phyloP scores from a whole-genome alignment of 495 filamentous ascomycete species.

The Podospora comata region DNA sequence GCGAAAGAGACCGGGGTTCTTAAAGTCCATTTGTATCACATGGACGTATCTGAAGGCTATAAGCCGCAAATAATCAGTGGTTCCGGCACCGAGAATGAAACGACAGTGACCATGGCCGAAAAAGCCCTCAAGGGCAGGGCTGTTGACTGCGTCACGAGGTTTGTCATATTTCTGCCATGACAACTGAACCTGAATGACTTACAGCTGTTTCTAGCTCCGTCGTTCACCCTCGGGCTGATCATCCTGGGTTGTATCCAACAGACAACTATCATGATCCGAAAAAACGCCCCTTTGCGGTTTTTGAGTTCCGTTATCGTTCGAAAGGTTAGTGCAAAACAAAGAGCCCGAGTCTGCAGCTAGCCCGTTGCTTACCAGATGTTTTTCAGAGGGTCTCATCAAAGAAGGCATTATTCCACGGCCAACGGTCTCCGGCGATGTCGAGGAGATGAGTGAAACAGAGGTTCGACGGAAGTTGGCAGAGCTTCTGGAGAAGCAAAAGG shows the following conservation, averaged over 20 bases:
- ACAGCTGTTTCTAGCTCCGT: not conserved
- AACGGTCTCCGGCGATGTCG: not conserved
- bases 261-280: slow-evolving; percentile 5
- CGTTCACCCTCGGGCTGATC: too few relatives aligned
- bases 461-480: slow-evolving; percentile 6
- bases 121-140: slow-evolving; percentile 19
- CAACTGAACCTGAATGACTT: not conserved
- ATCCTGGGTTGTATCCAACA: not conserved
- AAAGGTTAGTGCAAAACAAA: slow-evolving; percentile 13
- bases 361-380: not conserved
- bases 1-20: not conserved
- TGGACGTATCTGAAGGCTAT: not conserved
- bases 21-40: not conserved
- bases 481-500: not conserved
- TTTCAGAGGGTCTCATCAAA: slow-evolving; percentile 15
- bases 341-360: not conserved
- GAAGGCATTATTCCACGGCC: slow-evolving; percentile 9
- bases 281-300: slow-evolving; percentile 14
- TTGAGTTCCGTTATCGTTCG: slow-evolving; percentile 23
- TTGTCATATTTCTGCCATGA: not conserved
- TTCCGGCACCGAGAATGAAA: not conserved
- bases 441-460: slow-evolving; percentile 3
- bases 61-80: not conserved
- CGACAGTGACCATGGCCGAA: slow-evolving; percentile 2
- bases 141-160: slow-evolving; percentile 12